Evolutionary conservation across 2,329 filamentous ascomycete species (phyloP), one percentile per base, ranked within the genome.

Genomic region (Lecanicillium sp.): DNA sequence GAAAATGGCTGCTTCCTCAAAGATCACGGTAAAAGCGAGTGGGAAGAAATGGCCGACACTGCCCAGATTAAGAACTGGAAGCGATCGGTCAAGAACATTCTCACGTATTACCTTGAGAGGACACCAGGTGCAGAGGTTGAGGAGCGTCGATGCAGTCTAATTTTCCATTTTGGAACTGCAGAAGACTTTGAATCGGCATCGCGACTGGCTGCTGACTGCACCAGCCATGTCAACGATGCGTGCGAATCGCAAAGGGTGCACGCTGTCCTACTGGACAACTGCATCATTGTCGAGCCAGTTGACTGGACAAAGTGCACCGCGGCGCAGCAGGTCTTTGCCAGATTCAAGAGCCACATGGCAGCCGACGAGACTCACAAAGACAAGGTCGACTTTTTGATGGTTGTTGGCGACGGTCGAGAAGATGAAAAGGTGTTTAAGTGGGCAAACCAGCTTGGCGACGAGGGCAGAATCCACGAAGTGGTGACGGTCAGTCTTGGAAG

Each of bases 1-100:
- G 90, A 96, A 63, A 95, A 95, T 48, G 90, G 90, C 2, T 94
- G 86, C 57, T 96, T 94, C 62, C 67, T 95, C 41, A 85, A 84
- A 49, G 75, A 85, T 46, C 78, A 75, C 33, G 74, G 78, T 15
- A 71, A 68, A 13, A 72, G 75, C 17, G 70, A 75, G 27, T 96
- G 92, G 92, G 76, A 73, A 3, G 79, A 83, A 45, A 82, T 94
- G 62, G 80, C 83, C 3, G 80, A 95, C 54, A 69, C 76, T 2
- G 70, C 76, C 3, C 74, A 82, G 49, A 83, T 86, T 43, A 66
- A 71, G 18, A 69, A 71, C 4, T 96, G 90, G 90, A 95, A 95
- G 60, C 70, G 80, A 31, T 84, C 85, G 0, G 86, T 95, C 40
- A 79, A 77, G 54, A 75, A 78, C 19, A 94, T 95, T 48, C 74